Percentiles rank a stretch among this genome's conserved stretches.
Conservation (phyloP, 345 rosid genomes). For the Hibiscus mutabilis region DNA sequence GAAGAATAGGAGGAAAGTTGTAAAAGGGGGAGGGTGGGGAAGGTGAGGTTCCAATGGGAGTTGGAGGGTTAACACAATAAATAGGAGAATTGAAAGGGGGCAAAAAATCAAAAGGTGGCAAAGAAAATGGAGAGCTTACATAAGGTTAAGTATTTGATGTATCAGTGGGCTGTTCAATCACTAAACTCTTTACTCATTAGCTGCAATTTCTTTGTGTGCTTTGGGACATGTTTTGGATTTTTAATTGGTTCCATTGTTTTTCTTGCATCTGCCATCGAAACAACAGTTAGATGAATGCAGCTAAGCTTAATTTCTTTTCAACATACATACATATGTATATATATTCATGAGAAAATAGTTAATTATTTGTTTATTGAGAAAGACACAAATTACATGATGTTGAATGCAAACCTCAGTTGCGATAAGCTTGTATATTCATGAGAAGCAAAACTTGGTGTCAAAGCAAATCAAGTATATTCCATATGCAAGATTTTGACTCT, state of each 20-base stretch:
- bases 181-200: conserved; percentile 32
- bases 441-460: too few relatives aligned
- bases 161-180: conserved; percentile 39
- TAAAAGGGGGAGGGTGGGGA: conserved; percentile 9
- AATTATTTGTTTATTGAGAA: too few relatives aligned
- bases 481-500: too few relatives aligned
- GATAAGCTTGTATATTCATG: too few relatives aligned
- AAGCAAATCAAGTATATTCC: too few relatives aligned
- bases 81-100: conserved; percentile 52
- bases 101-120: conserved; percentile 37
- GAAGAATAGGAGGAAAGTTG: conserved; percentile 15
- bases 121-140: conserved; percentile 36
- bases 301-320: too few relatives aligned
- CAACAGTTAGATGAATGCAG: neutral
- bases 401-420: too few relatives aligned
- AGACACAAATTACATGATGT: too few relatives aligned
- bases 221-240: conserved; percentile 15
- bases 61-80: conserved; percentile 41
- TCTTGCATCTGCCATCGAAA: conserved; percentile 30
- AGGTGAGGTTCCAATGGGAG: conserved; percentile 20
- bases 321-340: too few relatives aligned
- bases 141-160: conserved; percentile 43
- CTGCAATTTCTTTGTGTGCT: conserved; percentile 22
- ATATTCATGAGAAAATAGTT: too few relatives aligned
- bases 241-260: conserved; percentile 10